Evolutionary conservation across 345 rosid genomes (phyloP), one percentile per base, ranked within the genome.

Genomic region (Syzygium aqueum): DNA sequence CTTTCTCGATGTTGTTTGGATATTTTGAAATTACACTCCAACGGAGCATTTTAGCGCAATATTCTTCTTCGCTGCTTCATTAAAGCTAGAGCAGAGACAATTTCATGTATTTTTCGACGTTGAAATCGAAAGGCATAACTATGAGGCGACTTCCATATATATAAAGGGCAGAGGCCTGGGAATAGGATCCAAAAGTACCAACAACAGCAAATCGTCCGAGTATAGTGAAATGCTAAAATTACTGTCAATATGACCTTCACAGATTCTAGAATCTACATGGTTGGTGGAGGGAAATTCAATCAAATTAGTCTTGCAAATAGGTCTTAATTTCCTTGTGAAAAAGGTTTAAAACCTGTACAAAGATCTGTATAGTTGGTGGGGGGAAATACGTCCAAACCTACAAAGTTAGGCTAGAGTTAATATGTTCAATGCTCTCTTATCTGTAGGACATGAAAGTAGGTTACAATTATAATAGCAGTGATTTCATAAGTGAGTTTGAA

Each of bases 391-490:
- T 51, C 16, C 53, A 51, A 13, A 51, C 53, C 53, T 13, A 7
- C 53, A 13, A 51, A 51, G 53, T 51, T 11, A 51, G 17, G 33
- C 37, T 13, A 13, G 73, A 63, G 14, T 63, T n/a, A 63, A 28
- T 12, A 63, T 0, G 2, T n/a, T 1, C 2, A 63, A 7, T 28
- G 37, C 11, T 3, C 10, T 2, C 6, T 15, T 28, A 15, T 28
- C 2, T 0, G 1, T 3, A 63, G 3, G 77, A 63, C 77, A 28
- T 28, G 10, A 1, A 3, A 11, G 15, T 2, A 12, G 33, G 9
- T 14, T 13, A 12, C 1, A 2, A 6, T 27, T 5, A 28, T 63
- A 63, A n/a, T 1, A 19, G 5, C 6, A 63, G 21, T 61, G 0
- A 61, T n/a, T n/a, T 61, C 2, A 11, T 3, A n/a, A 61, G 33